These are phyloP conservation scores for Neurospora sp. DNA, from an alignment of 495 filamentous ascomycete species.

Conservation along the genomic window DNA sequence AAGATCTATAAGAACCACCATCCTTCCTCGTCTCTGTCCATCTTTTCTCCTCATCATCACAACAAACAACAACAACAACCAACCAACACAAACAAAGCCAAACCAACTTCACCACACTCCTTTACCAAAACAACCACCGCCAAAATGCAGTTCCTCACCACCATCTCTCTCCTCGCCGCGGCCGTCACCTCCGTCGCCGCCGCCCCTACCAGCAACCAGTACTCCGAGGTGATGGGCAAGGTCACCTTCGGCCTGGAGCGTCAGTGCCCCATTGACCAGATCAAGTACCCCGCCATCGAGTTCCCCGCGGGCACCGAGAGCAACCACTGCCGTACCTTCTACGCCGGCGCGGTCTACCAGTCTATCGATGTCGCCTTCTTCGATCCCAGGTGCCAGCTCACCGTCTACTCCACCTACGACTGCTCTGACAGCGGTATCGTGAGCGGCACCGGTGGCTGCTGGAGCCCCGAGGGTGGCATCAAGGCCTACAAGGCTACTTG, in stretches of 20 bases:
- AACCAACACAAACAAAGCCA: background rate
- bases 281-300: conserved; percentile 4
- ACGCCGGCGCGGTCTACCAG: background rate
- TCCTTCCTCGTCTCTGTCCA: background rate
- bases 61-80: background rate
- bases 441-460: background rate
- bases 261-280: conserved; percentile 52
- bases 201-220: conserved; percentile 2
- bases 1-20: background rate
- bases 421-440: conserved; percentile 2
- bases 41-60: background rate
- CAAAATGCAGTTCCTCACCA: background rate
- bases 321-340: background rate
- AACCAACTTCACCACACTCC: background rate
- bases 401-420: background rate
- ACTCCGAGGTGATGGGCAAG: conserved; percentile 21
- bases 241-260: conserved; percentile 64
- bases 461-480: conserved; percentile 5
- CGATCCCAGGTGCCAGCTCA: conserved; percentile 2
- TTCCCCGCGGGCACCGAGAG: background rate
- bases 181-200: background rate
- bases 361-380: background rate
- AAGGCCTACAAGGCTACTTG: conserved; percentile 1
- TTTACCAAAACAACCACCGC: background rate
- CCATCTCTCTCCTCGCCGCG: background rate